These are phyloP conservation scores for Immersiella caudata DNA, from an alignment of 495 filamentous ascomycete species.

Conservation along the genomic window DNA sequence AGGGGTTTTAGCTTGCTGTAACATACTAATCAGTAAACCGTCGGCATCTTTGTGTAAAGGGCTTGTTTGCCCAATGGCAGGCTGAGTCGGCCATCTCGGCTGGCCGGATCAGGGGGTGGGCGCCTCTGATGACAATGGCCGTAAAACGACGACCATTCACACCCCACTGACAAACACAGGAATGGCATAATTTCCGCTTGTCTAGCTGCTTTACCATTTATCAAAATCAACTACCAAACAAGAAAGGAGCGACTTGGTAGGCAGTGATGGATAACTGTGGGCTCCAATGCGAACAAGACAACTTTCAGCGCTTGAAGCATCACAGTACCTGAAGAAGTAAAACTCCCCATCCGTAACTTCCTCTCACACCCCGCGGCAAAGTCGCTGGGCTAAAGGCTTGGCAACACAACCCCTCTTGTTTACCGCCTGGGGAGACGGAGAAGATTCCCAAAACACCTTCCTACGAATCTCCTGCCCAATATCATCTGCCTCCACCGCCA, in stretches of 20 bases:
- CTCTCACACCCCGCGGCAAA: not conserved
- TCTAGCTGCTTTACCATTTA: slow-evolving; percentile 6
- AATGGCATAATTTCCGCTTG: slow-evolving; percentile 13
- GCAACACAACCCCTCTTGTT: not conserved
- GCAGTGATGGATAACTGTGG: not conserved
- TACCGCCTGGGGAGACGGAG: not conserved
- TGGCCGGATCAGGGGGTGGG: not conserved
- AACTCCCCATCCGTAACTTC: not conserved
- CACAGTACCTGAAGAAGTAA: not conserved
- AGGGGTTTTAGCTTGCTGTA: not conserved
- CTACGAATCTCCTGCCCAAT: not conserved
- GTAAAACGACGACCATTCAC: too few species aligned
- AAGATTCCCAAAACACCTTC: not conserved
- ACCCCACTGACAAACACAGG: not conserved
- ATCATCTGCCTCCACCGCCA: not conserved
- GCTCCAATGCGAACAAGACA: not conserved
- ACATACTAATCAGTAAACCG: not conserved
- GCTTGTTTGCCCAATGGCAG: not conserved
- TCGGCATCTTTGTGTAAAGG: not conserved
- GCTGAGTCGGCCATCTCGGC: not conserved
- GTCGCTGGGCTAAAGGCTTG: not conserved
- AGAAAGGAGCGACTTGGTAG: slow-evolving; percentile 27
- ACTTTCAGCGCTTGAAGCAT: not conserved
- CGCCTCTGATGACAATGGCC: not conserved
- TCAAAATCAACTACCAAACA: slow-evolving; percentile 23